Conservation (phyloP, 2,329 filamentous ascomycete species). For the Cercospora nicotianae region DNA sequence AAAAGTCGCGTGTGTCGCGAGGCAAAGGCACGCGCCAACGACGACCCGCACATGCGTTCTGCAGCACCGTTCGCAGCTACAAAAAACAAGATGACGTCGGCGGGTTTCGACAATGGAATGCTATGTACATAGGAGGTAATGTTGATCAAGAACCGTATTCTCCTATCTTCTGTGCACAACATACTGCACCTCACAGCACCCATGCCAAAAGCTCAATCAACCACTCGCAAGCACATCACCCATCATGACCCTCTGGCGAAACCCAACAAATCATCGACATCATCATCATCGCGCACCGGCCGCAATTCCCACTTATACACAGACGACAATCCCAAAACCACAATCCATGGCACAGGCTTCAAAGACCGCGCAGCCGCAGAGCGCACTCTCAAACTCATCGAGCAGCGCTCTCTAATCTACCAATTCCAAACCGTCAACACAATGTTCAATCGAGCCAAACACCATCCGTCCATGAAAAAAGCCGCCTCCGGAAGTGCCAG, state of each 20-base stretch:
- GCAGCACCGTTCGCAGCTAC: not conserved
- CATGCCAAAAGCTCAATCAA: constrained; percentile 23
- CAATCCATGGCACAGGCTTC: constrained; percentile 39
- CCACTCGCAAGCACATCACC: constrained; percentile 10
- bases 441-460: constrained; percentile 35
- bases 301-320: constrained; percentile 39
- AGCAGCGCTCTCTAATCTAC: constrained; percentile 35
- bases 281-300: constrained; percentile 16
- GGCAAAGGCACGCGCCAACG: not conserved
- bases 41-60: not conserved
- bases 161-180: not conserved
- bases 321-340: constrained; percentile 38
- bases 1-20: not conserved
- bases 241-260: constrained; percentile 15
- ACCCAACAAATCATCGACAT: constrained; percentile 9
- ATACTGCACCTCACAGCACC: not conserved
- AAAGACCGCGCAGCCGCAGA: constrained; percentile 33
- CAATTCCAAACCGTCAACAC: constrained; percentile 39
- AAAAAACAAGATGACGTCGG: not conserved
- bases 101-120: not conserved
- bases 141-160: not conserved
- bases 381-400: constrained; percentile 34
- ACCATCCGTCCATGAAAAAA: constrained; percentile 34
- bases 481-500: constrained; percentile 22
- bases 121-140: not conserved